Evolutionary conservation across 768 basidiomycete genomes (phyloP), one percentile per base, ranked within the genome.

Genomic region (Collybia mongolica): DNA sequence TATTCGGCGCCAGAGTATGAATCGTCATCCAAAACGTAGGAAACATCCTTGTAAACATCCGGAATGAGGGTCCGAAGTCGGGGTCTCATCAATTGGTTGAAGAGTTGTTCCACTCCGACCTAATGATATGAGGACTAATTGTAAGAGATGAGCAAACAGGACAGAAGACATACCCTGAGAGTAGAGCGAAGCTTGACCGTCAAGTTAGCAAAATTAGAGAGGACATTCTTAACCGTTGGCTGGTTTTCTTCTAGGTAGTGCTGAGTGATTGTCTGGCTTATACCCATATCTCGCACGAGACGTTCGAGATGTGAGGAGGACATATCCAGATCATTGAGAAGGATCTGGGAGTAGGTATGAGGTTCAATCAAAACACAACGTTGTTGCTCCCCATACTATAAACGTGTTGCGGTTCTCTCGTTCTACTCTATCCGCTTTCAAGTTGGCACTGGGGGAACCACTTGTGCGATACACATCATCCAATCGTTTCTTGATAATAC

Each of bases 241-340:
- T 83, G 76, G 46, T 93, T 84, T 6, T 65, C 58, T 3, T 80
- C 74, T 2, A 84, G 64, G 64, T 89, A 96, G 56, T 88, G 76
- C 56, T 93, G 90, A 2, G 70, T 64, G 15, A 93, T 77, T 2
- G 70, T 65, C 11, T 79, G 64, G 20, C 80, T 81, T 6, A 70
- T 72, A 15, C 72, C 60, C 6, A 93, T 59, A 54, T 94, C 91
- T 48, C 77, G 81, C 5, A 84, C 69, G 18, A 99, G 73, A 41
- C 89, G 83, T 46, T 95, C 92, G 65, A 95, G 81, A 69, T 99
- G 94, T 5, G 83, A 88, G 2, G 85, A 84, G 2, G 95, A 98
- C 15, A 93, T 66, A 64, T 98, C 94, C n/a, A 99, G 75, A 65
- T 99, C 93, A 63, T 99, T 99, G 44, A 98, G 73, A 39, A 90